Evolutionary conservation across 805 yeast species (phyloP), one percentile per base, ranked within the genome.

Genomic region (Saccharomycopsis fodiens): DNA sequence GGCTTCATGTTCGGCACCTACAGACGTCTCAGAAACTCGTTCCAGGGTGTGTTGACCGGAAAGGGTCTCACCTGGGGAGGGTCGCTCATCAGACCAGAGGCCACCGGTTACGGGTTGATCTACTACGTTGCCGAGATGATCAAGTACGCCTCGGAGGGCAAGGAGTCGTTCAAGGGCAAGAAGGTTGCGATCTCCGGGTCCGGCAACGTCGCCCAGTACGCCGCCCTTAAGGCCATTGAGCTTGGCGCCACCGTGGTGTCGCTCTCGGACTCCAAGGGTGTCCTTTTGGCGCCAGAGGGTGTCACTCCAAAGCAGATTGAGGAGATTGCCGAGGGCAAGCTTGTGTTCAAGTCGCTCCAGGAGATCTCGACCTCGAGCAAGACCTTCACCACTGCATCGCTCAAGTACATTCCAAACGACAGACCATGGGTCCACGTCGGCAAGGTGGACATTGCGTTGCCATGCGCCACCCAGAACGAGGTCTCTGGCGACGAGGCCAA

Each of bases 51-150:
- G 44, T 76, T 91, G 59, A 91, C 98, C 65, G 98, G 98, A 70
- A 91, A 91, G 76, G 97, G 97, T 62, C 76, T 89, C 63, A 72
- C 83, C 66, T 93, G 97, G 96, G 98, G 98, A 78, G 98, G 97
- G 62, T 91, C 97, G 60, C 76, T 91, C 66, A 89, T 91, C 72
- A 85, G 98, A 72, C 96, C 97, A 56, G 98, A 91, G 79, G 98
- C 98, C 55, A 91, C 98, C 53, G 98, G 98, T 69, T 91, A 82
- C 76, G 98, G 98, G 72, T 73, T 85, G 50, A 91, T 91, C 55
- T 91, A 91, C 82, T 91, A 85, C 75, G 94, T 89, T 56, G 95
- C 88, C 72, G 87, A 91, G 73, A 91, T 91, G 96, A 86, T 91
- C 67, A 93, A 86, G 72, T 80, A 81, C 67, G 96, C 96, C 55